phyloP scores from a whole-genome alignment of 2,329 filamentous ascomycete genomes.

The Trichophyton verrucosum region DNA sequence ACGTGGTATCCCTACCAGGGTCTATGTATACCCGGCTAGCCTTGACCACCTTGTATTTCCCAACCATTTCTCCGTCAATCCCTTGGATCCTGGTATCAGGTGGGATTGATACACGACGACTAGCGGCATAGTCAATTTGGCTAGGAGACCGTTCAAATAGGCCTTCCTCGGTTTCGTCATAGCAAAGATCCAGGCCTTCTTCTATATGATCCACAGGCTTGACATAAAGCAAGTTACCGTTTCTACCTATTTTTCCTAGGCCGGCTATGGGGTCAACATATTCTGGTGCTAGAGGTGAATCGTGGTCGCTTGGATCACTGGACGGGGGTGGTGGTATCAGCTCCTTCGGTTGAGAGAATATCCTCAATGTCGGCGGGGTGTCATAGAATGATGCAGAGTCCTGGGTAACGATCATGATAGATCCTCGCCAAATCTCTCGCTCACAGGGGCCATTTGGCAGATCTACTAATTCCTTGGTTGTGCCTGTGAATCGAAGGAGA shows the following conservation, averaged over 20 bases:
- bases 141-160: conserved; percentile 58
- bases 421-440: conserved; percentile 81
- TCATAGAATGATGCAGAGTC: conserved; percentile 77
- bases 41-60: conserved; percentile 69
- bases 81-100: conserved; percentile 36
- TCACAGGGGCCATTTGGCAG: conserved; percentile 35
- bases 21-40: conserved; percentile 76
- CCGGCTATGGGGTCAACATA: conserved; percentile 85
- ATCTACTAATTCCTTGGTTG: conserved; percentile 44
- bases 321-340: conserved; percentile 65
- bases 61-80: conserved; percentile 64
- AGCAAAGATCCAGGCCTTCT: conserved; percentile 65
- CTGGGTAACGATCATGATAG: conserved; percentile 85
- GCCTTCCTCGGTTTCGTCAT: conserved; percentile 65
- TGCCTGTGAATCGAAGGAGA: conserved; percentile 75
- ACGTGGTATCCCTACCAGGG: conserved; percentile 73
- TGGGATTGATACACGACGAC: conserved; percentile 29
- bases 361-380: conserved; percentile 58
- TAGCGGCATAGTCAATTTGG: conserved; percentile 29
- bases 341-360: conserved; percentile 80
- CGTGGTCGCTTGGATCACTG: conserved; percentile 44
- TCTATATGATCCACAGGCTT: conserved; percentile 77
- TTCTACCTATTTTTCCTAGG: conserved; percentile 70
- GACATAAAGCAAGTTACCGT: conserved; percentile 77
- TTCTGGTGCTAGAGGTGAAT: conserved; percentile 53